Evolutionary conservation across 2,329 filamentous ascomycete genomes (phyloP).

Genomic region (Ascochyta clinopodiicola): DNA sequence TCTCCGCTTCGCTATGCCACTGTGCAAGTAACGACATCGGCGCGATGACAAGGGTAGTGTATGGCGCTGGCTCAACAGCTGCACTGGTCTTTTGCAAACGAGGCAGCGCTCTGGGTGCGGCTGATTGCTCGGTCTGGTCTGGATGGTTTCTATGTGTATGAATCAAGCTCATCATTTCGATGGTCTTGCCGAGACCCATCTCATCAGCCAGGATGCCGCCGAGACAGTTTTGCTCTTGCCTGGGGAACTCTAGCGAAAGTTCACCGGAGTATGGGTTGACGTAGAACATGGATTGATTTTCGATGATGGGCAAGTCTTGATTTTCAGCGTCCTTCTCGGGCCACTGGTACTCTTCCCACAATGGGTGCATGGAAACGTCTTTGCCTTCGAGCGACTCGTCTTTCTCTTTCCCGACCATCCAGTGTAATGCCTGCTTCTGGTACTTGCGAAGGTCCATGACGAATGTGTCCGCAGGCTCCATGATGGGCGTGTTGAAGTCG

Average conservation of each 20-base stretch:
- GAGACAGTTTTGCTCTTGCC: conserved; percentile 91
- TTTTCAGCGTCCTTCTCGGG: conserved; percentile 87
- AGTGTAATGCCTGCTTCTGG: conserved; percentile 92
- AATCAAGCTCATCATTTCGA: conserved; percentile 94
- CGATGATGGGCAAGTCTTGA: conserved; percentile 70
- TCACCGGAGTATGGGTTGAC: conserved; percentile 98
- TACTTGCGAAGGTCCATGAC: conserved; percentile 85
- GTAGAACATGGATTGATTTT: conserved; percentile 78
- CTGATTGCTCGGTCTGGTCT: conserved; percentile 33
- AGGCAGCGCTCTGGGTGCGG: conserved; percentile 66
- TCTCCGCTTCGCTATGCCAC: conserved; percentile 94
- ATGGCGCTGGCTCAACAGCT: conserved; percentile 72
- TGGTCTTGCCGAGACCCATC: conserved; percentile 98
- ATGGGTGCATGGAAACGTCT: conserved; percentile 87
- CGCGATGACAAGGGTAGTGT: conserved; percentile 92
- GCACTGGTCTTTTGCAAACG: conserved; percentile 65
- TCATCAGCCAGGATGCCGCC: conserved; percentile 94
- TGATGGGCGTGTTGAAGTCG: conserved; percentile 88
- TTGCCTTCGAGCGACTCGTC: conserved; percentile 71
- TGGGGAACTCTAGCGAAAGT: conserved; percentile 86
- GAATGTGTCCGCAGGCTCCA: conserved; percentile 83
- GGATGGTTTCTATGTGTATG: conserved; percentile 77
- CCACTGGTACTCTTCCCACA: conserved; percentile 97
- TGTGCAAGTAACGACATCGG: conserved; percentile 96
- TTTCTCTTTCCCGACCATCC: conserved; percentile 95